Percentiles rank a stretch among this genome's conserved stretches.
These are phyloP conservation scores for Erythrobasidium hasegawianum DNA, from an alignment of 1,284 basidiomycete species.

Conservation along the genomic window DNA sequence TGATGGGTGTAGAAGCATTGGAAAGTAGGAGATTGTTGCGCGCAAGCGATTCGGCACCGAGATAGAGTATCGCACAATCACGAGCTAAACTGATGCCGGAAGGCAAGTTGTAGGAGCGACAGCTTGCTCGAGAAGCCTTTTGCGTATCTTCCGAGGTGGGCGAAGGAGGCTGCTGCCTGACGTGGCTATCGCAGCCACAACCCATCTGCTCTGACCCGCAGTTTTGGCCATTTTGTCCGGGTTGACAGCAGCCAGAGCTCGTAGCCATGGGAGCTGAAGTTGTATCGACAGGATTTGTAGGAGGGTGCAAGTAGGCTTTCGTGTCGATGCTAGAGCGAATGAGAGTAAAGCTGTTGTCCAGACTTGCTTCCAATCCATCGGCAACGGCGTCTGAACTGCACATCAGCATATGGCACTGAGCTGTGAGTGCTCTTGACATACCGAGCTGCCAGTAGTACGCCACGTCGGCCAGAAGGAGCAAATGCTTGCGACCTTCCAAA, in stretches of 20 bases:
- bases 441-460: constrained; percentile 69
- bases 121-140: neutral
- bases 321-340: constrained; percentile 1
- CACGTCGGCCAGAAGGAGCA: constrained; percentile 73
- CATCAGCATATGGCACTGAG: neutral
- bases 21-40: constrained; percentile 85
- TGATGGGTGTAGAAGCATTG: constrained; percentile 55
- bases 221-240: neutral
- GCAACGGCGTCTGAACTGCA: neutral
- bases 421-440: constrained; percentile 45
- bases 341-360: neutral
- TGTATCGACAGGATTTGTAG: too few relatives aligned
- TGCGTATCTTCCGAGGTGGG: constrained; percentile 16
- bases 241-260: neutral
- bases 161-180: constrained; percentile 39
- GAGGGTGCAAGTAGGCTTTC: constrained; percentile 10
- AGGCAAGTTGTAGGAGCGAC: constrained; percentile 15
- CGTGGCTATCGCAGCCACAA: neutral
- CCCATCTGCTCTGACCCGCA: constrained; percentile 29
- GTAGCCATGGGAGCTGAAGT: neutral
- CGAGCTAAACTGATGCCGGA: constrained; percentile 36
- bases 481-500: constrained; percentile 44
- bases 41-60: constrained; percentile 76
- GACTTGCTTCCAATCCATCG: neutral
- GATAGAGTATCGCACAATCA: constrained; percentile 63